Percentiles rank a stretch among this genome's conserved stretches.
Evolutionary conservation across 2,329 filamentous ascomycete genomes (phyloP).

Genomic region (Claviceps digitariae): DNA sequence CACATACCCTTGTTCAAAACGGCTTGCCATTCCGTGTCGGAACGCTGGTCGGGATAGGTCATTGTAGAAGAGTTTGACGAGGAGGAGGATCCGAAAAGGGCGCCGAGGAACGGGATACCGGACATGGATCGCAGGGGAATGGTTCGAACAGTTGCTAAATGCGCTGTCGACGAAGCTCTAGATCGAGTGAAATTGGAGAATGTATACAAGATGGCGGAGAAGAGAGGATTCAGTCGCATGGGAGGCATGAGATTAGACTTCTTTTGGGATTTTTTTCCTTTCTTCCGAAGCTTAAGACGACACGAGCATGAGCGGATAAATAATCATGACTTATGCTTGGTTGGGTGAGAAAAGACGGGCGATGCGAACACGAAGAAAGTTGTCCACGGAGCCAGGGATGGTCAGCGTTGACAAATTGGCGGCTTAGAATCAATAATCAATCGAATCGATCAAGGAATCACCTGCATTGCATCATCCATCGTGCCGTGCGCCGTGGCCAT

Average conservation of each 20-base stretch:
- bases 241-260: conserved; percentile 10
- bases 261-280: neutral
- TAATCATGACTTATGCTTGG: neutral
- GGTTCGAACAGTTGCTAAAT: conserved; percentile 13
- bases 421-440: conserved; percentile 10
- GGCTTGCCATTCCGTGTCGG: conserved; percentile 76
- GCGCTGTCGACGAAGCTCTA: conserved; percentile 11
- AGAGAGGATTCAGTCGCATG: conserved; percentile 38
- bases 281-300: neutral
- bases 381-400: neutral
- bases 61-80: conserved; percentile 43
- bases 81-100: conserved; percentile 53
- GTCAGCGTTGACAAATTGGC: neutral
- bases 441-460: neutral
- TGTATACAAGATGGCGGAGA: conserved; percentile 33
- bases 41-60: conserved; percentile 69
- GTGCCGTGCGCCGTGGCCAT: neutral
- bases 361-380: neutral
- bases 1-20: conserved; percentile 49
- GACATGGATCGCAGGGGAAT: conserved; percentile 48
- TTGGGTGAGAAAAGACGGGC: neutral
- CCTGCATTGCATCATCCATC: neutral
- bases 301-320: neutral
- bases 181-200: conserved; percentile 29
- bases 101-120: conserved; percentile 62